Percentiles rank a stretch among this genome's conserved stretches.
Conservation (phyloP, 2,329 filamentous ascomycete species). For the Amylocarpus encephaloides region DNA sequence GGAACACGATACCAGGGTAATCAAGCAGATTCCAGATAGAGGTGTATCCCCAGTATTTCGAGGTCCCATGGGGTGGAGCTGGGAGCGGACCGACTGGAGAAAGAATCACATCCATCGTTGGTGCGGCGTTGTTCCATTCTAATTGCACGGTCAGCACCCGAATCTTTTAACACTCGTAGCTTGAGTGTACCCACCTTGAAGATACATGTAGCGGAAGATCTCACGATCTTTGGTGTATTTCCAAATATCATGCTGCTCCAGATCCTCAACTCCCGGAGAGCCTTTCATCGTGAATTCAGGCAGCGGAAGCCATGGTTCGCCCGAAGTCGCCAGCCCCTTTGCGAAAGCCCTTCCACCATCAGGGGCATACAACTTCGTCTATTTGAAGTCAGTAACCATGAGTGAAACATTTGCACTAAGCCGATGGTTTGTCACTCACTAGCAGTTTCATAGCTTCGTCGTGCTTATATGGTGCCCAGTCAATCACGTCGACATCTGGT, state of each 20-base stretch:
- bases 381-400: background rate
- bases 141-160: too few species aligned
- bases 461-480: constrained; percentile 39
- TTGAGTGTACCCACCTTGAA: background rate
- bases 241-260: constrained; percentile 10
- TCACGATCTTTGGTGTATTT: constrained; percentile 14
- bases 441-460: constrained; percentile 32
- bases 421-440: constrained; percentile 24
- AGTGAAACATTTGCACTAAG: too few species aligned
- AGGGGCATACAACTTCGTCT: background rate
- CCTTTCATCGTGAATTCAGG: constrained; percentile 6
- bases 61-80: constrained; percentile 42
- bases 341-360: constrained; percentile 7
- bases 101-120: constrained; percentile 35
- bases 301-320: constrained; percentile 15
- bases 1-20: constrained; percentile 16
- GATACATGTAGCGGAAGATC: constrained; percentile 11
- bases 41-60: constrained; percentile 45
- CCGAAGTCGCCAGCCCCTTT: constrained; percentile 8
- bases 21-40: constrained; percentile 21
- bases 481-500: constrained; percentile 36
- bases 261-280: constrained; percentile 2
- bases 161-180: background rate
- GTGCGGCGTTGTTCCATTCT: background rate
- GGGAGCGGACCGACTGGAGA: constrained; percentile 49